These are phyloP conservation scores for Acer yangbiense DNA, from an alignment of 345 rosid genomes.

Conservation along the genomic window DNA sequence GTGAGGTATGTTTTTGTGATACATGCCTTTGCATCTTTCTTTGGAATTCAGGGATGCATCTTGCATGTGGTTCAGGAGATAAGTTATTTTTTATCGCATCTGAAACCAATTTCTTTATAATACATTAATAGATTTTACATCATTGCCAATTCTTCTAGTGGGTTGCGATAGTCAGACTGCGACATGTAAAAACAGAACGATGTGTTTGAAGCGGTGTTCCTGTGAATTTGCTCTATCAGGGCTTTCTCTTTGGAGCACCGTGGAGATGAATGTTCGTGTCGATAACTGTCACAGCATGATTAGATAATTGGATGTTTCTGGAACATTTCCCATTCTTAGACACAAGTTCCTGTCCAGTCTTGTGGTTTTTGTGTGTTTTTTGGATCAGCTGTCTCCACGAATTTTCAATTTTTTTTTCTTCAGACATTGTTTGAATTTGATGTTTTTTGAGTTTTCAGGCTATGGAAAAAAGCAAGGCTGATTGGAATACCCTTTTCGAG, in stretches of 20 bases:
- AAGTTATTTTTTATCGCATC: neutral
- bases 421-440: constrained; percentile 24
- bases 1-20: constrained; percentile 70
- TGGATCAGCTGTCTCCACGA: neutral
- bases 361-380: neutral
- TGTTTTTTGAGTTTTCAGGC: constrained; percentile 53
- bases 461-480: constrained; percentile 77
- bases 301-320: neutral
- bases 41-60: neutral
- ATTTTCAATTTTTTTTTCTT: neutral
- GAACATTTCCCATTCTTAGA: neutral
- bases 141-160: constrained; percentile 1
- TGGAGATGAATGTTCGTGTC: constrained; percentile 6
- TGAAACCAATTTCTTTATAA: neutral
- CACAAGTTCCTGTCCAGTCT: neutral
- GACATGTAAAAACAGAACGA: neutral
- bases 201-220: neutral
- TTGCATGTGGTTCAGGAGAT: neutral
- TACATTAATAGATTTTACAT: neutral
- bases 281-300: neutral
- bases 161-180: neutral
- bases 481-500: constrained; percentile 92
- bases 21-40: neutral
- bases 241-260: neutral
- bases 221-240: neutral